Evolutionary conservation across 352 stramenopile genomes (phyloP), one percentile per base, ranked within the genome.

Genomic region (Pythium volutum): DNA sequence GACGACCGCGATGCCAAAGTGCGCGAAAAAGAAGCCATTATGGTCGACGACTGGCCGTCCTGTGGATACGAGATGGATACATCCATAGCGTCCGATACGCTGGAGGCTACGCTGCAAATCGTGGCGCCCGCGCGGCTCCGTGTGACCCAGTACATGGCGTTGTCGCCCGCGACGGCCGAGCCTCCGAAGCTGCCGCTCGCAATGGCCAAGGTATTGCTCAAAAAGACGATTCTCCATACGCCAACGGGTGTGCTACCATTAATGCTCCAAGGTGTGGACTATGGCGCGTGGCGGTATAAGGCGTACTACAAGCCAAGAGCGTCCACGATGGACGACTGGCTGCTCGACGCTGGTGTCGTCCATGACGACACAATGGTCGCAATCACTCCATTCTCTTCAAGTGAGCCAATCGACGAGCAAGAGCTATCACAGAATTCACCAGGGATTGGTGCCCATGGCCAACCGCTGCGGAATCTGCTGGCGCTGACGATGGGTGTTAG

Each of bases 341-440:
- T 42, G 15, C 22, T 74, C 23, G 64, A 76, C 26, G 69, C 68
- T 18, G 77, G 77, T 22, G 69, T 89, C 23, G 76, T 91, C 27
- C 76, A 64, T 15, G 75, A 85, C 22, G 55, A 86, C 56, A 90
- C 83, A 22, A 70, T 93, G 51, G 62, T 91, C 43, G 55, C 80
- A 54, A 58, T 89, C 39, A 77, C 82, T 50, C 79, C 81, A 14
- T 83, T 76, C 2, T 64, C 72, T 3, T 55, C 51, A 6, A 54
- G 14, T 42, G 39, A 59, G 22, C 36, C 7, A 22, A 39, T 29
- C 47, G 51, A 5, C 45, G 33, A 29, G 12, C 12, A n/a, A n/a
- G n/a, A 25, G 7, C n/a, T 8, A n/a, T 20, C 0, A 25, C 14
- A 20, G 20, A n/a, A 8, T 1, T 62, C 74, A 25, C 70, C 76